Percentiles rank a stretch among this genome's conserved stretches.
Conservation (phyloP, 108 stramenopile species). For the Pseudonitzschia pungens region DNA sequence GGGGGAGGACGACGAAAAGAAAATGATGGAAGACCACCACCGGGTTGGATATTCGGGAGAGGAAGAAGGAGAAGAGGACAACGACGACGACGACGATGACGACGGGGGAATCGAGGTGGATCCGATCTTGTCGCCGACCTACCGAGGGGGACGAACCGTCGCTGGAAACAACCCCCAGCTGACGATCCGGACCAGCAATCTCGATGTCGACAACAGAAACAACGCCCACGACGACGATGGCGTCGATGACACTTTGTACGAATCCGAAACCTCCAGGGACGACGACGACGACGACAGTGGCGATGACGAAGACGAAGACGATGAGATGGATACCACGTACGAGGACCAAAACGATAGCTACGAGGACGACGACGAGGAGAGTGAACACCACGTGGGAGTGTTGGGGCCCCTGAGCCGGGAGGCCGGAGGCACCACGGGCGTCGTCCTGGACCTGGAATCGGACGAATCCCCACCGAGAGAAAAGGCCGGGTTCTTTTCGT, state of each 20-base stretch:
- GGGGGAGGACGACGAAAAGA: slow-evolving; percentile 11
- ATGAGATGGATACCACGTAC: not conserved
- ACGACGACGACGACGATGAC: not conserved
- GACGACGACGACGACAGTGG: not conserved
- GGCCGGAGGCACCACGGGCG: slow-evolving; percentile 70
- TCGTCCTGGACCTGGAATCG: slow-evolving; percentile 57
- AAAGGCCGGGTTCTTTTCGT: slow-evolving; percentile 13
- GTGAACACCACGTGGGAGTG: slow-evolving; percentile 33
- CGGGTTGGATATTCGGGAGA: too few relatives aligned
- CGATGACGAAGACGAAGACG: slow-evolving; percentile 10
- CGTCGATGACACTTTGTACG: not conserved
- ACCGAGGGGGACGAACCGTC: too few relatives aligned
- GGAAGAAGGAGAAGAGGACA: not conserved
- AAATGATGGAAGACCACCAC: slow-evolving; percentile 10
- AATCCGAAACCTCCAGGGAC: not conserved
- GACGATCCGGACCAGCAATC: not conserved
- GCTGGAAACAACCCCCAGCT: too few relatives aligned
- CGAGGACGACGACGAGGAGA: slow-evolving; percentile 15
- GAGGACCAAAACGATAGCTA: slow-evolving; percentile 26
- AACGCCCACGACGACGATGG: not conserved
- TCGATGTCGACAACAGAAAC: not conserved
- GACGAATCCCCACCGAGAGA: slow-evolving; percentile 14
- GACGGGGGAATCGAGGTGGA: not conserved
- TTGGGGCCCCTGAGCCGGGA: slow-evolving; percentile 69
- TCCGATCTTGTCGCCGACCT: not conserved